These are phyloP conservation scores for Eucalyptus pumila DNA, from an alignment of 345 rosid species.

Conservation along the genomic window DNA sequence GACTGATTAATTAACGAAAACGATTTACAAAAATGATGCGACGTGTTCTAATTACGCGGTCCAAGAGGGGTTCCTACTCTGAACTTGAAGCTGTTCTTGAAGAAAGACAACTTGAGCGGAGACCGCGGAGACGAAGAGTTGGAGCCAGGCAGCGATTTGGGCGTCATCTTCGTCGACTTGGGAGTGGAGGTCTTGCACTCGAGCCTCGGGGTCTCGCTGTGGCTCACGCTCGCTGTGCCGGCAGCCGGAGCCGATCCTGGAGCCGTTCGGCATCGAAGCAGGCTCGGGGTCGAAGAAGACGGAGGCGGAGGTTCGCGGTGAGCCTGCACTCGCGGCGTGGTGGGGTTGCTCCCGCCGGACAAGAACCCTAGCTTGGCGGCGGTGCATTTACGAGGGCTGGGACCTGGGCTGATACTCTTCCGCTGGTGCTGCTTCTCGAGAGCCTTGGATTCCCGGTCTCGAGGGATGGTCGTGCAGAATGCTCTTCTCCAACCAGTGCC, in stretches of 20 bases:
- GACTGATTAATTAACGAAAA: not conserved
- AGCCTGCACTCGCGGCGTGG: not conserved
- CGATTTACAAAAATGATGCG: not conserved
- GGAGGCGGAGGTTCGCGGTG: not conserved
- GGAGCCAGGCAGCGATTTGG: conserved; percentile 6
- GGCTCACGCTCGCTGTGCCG: not conserved
- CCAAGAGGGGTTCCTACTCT: conserved; percentile 21
- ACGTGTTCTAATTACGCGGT: not conserved
- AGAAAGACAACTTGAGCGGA: conserved; percentile 63
- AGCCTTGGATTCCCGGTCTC: conserved; percentile 26
- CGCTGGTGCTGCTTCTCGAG: not conserved
- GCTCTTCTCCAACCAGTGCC: conserved; percentile 98
- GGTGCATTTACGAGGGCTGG: not conserved
- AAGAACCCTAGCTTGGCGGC: not conserved
- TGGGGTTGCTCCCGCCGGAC: not conserved
- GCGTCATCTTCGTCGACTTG: conserved; percentile 6
- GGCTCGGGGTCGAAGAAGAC: not conserved
- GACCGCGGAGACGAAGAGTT: conserved; percentile 70
- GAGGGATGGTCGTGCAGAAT: conserved; percentile 69
- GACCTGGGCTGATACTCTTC: not conserved
- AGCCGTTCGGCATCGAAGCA: not conserved
- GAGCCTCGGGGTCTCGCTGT: not conserved
- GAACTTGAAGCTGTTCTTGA: conserved; percentile 77
- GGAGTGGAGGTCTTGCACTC: not conserved
- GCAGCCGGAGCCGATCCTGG: not conserved